Percentiles rank a stretch among this genome's conserved stretches.
These are phyloP conservation scores for Quercus phellos DNA, from an alignment of 331 rosid genomes.

Conservation along the genomic window DNA sequence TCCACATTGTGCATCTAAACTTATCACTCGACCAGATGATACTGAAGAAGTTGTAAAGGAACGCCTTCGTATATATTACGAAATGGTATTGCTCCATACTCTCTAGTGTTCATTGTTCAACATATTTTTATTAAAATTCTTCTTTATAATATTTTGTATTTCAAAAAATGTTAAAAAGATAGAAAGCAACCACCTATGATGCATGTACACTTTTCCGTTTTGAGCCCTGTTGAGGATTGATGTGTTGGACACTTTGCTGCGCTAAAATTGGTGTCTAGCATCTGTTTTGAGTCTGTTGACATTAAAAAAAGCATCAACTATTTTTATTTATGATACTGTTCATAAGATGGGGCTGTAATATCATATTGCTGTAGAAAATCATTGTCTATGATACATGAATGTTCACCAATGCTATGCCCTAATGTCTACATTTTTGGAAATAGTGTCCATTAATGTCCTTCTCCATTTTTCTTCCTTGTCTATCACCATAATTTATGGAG, in stretches of 20 bases:
- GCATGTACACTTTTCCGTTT: neutral
- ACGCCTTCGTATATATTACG: constrained; percentile 75
- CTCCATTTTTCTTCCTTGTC: neutral
- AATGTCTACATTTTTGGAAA: neutral
- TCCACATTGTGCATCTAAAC: constrained; percentile 75
- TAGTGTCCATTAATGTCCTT: neutral
- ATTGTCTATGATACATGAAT: neutral
- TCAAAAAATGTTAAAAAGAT: neutral
- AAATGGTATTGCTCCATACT: constrained; percentile 45
- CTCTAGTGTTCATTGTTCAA: neutral
- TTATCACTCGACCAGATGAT: constrained; percentile 80
- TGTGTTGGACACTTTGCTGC: neutral
- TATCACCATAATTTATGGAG: neutral
- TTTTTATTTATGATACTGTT: neutral
- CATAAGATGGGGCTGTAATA: neutral
- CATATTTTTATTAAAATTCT: neutral
- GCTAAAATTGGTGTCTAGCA: neutral
- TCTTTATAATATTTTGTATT: neutral
- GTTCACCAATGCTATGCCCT: neutral
- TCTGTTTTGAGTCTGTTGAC: neutral
- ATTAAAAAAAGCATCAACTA: neutral
- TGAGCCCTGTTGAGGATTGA: neutral
- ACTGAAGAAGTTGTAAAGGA: constrained; percentile 70
- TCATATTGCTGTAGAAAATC: neutral
- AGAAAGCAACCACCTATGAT: neutral